Evolutionary conservation across 2,329 filamentous ascomycete genomes (phyloP), one percentile per base, ranked within the genome.

Genomic region (Hymenoscyphus albidus): DNA sequence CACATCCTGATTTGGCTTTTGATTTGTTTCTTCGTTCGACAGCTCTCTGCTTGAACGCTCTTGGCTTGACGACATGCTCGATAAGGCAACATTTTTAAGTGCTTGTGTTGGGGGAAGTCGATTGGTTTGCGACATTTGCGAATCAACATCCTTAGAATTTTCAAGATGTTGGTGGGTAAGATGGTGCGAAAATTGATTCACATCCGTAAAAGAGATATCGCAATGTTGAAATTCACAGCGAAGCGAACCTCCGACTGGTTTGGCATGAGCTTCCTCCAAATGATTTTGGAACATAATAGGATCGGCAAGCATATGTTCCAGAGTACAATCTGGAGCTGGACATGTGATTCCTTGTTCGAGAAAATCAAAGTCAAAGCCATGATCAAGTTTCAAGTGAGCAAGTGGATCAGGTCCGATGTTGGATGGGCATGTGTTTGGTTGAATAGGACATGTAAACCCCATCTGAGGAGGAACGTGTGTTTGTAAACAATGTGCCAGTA

Each of bases 381-480:
- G 74, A 55, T 69, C 64, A 56, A 58, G 62, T 40, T 70, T 66
- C 7, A 75, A 48, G 63, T 75, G 74, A 61, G 70, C 67, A 13
- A 75, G 27, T 44, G 71, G 70, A 62, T 74, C 69, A 27, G 69
- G 60, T 5, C 59, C 62, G 38, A 73, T 67, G 18, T 64, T 66
- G 27, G 40, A 27, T 13, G 70, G 66, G 56, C 73, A 74, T 42
- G 64, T 63, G 12, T 69, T 67, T 35, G 62, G 67, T 59, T 67
- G 68, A 22, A 74, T 66, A 22, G 73, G 73, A 61, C 74, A 75
- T 22, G 59, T 61, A 58, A 71, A 73, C 9, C 59, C 64, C 66
- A 74, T 68, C 60, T 74, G 71, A 16, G 74, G 70, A 62, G 73
- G 71, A 39, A 75, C 63, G 65, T 75, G 74, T 35, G 67, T 61